Base-by-base conservation (phyloP, 768 basidiomycete genomes). In the Pleurotus salmoneostramineus region DNA sequence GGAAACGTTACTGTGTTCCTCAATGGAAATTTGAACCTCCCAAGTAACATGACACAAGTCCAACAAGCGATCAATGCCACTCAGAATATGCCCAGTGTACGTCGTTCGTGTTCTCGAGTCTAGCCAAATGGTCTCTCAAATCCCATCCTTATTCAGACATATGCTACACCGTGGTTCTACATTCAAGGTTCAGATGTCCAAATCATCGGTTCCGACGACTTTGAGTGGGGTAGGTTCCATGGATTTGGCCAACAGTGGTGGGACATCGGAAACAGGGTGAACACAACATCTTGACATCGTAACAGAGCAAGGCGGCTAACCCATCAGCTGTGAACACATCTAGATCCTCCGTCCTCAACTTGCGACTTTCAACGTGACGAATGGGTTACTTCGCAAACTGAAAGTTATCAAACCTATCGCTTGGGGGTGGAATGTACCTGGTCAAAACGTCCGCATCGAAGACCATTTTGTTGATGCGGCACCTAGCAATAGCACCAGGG, bases 181-280 rank as follows among this genome's bases (percentile, higher is more conserved):
- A 66, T 81, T 45, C 62, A 72, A 34, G 79, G 78, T 3, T 66
- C 65, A 31, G 69, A 79, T 56, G 71, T 81, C 36, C 62, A 68
- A 27, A 72, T 76, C 56, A 69, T 75, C 31, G 79, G 78, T 8
- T 74, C 73, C 3, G 66, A 70, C 44, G 69, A 77, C 49, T 68
- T 69, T 33, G 64, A 74, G 34, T 74, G 72, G 63, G 78, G 78
- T 1, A 66, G 71, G 56, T 76, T 79, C 66, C 68, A 80, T 48
- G 75, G 78, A 32, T 76, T 74, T 58, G 78, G 80, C n/a, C 74
- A 80, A 60, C 75, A 77, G 58, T 80, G 78, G 78, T 80, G 79
- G 78, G 71, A 79, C 56, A 67, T 73, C 51, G 76, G 75, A 17
- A 77, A 74, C 56, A 65, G 69, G 37, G 77, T 78, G 54, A 55